phyloP scores from a whole-genome alignment of 768 basidiomycete genomes.

The Boletus rubescentipes region DNA sequence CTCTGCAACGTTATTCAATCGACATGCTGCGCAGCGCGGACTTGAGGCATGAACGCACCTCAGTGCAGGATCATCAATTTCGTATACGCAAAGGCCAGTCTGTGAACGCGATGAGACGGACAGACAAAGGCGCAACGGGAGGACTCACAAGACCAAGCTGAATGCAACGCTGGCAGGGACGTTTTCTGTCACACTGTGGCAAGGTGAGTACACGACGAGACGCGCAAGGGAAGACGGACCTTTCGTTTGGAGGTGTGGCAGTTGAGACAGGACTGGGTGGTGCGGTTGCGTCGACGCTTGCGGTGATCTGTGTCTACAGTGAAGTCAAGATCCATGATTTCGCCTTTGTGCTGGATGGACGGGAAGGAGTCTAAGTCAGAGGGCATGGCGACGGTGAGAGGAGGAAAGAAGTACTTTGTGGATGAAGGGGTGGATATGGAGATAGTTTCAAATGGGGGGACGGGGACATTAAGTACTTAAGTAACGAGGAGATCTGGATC shows the following conservation, averaged over 20 bases:
- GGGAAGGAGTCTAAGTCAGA: slow-evolving; percentile 55
- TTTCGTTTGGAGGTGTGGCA: slow-evolving; percentile 95
- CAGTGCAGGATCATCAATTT: slow-evolving; percentile 85
- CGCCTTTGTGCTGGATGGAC: slow-evolving; percentile 65
- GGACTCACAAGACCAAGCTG: slow-evolving; percentile 76
- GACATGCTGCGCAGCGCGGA: not conserved
- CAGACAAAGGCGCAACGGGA: not conserved
- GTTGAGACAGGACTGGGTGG: slow-evolving; percentile 83
- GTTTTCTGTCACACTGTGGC: slow-evolving; percentile 77
- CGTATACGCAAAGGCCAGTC: slow-evolving; percentile 95
- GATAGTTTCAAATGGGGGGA: slow-evolving; percentile 36
- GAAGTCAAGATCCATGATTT: slow-evolving; percentile 78
- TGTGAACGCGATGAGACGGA: slow-evolving; percentile 28
- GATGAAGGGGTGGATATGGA: slow-evolving; percentile 52
- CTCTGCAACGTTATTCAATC: slow-evolving; percentile 42
- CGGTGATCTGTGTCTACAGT: slow-evolving; percentile 70
- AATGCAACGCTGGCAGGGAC: slow-evolving; percentile 89
- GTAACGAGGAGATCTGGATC: slow-evolving; percentile 48
- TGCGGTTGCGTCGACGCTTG: slow-evolving; percentile 87
- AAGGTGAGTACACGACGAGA: slow-evolving; percentile 6
- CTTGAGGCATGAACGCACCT: slow-evolving; percentile 43
- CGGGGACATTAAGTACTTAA: slow-evolving; percentile 61
- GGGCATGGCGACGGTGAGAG: slow-evolving; percentile 43
- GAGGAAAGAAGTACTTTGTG: slow-evolving; percentile 42
- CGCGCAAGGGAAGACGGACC: slow-evolving; percentile 41